phyloP scores from a whole-genome alignment of 768 basidiomycete genomes.

The Neoboletus subvelutipes region DNA sequence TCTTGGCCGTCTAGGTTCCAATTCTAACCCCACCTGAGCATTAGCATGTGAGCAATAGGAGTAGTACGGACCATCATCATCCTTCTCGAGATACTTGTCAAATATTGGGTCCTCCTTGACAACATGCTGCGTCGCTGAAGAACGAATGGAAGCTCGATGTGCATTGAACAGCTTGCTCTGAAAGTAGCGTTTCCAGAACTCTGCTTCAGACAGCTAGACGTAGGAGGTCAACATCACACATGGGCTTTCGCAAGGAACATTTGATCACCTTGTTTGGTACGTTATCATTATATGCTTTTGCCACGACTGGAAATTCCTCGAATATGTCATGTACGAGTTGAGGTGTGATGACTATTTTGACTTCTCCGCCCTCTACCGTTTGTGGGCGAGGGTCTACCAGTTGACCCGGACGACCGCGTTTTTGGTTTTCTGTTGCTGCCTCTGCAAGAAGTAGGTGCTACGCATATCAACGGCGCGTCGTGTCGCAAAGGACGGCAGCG shows the following conservation, averaged over 20 bases:
- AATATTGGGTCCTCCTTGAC: constrained; percentile 92
- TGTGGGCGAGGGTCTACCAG: constrained; percentile 88
- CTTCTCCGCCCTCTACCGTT: constrained; percentile 78
- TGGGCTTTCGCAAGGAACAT: not conserved
- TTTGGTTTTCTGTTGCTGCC: constrained; percentile 68
- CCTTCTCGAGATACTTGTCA: constrained; percentile 93
- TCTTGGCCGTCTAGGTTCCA: constrained; percentile 73
- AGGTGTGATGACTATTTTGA: constrained; percentile 87
- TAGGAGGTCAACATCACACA: constrained; percentile 3
- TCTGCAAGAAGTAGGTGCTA: constrained; percentile 79
- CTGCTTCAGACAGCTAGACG: constrained; percentile 78
- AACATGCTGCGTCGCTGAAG: constrained; percentile 77
- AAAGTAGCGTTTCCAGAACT: constrained; percentile 98
- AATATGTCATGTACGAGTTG: constrained; percentile 95
- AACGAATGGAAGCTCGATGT: constrained; percentile 90
- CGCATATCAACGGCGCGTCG: not conserved
- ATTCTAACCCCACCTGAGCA: constrained; percentile 40
- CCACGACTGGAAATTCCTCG: constrained; percentile 95
- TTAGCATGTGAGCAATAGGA: not conserved
- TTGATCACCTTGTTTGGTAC: constrained; percentile 75
- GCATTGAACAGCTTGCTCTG: constrained; percentile 94
- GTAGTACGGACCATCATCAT: constrained; percentile 77
- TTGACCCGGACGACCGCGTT: constrained; percentile 80
- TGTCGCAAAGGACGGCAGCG: not conserved
- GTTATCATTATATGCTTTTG: constrained; percentile 88